These are phyloP conservation scores for Cladophialophora immunda DNA, from an alignment of 2,329 filamentous ascomycete species.

Conservation along the genomic window DNA sequence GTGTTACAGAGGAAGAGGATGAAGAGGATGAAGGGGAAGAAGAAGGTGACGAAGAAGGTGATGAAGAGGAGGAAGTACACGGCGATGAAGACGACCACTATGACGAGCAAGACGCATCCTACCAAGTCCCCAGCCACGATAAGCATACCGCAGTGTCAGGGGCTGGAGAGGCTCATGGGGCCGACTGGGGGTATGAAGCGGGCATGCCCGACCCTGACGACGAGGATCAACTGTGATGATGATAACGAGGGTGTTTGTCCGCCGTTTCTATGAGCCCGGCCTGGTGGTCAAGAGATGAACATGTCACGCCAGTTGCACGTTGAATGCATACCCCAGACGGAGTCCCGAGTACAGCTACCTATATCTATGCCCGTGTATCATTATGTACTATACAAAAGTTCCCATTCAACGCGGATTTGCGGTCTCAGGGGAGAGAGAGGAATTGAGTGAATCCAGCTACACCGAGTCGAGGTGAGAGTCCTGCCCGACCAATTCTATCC, in stretches of 20 bases:
- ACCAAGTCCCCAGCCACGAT: background rate
- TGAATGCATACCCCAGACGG: too few relatives aligned
- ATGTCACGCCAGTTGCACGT: too few relatives aligned
- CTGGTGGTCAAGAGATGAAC: too few relatives aligned
- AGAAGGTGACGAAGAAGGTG: slow-evolving; percentile 23
- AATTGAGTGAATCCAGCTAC: too few relatives aligned
- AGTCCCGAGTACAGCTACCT: too few relatives aligned
- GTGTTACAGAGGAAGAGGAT: slow-evolving; percentile 39
- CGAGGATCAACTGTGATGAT: slow-evolving; percentile 32
- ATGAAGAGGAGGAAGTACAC: slow-evolving; percentile 24
- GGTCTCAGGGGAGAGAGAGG: too few relatives aligned
- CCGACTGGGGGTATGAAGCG: slow-evolving; percentile 18
- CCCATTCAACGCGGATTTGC: too few relatives aligned
- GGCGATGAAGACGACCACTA: slow-evolving; percentile 22
- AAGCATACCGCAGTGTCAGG: background rate
- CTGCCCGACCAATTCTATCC: too few relatives aligned
- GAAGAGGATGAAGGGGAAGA: slow-evolving; percentile 31
- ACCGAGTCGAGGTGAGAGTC: too few relatives aligned
- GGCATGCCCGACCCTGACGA: slow-evolving; percentile 35
- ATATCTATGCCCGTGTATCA: too few relatives aligned
- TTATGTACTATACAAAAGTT: too few relatives aligned
- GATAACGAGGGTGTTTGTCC: background rate
- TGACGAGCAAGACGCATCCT: slow-evolving; percentile 3
- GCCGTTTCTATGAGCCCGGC: too few relatives aligned
- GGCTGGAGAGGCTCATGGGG: background rate